Percentiles rank a stretch among this genome's conserved stretches.
Conservation (phyloP, 75 land plant species). For the Selaginella moellendorffii region DNA sequence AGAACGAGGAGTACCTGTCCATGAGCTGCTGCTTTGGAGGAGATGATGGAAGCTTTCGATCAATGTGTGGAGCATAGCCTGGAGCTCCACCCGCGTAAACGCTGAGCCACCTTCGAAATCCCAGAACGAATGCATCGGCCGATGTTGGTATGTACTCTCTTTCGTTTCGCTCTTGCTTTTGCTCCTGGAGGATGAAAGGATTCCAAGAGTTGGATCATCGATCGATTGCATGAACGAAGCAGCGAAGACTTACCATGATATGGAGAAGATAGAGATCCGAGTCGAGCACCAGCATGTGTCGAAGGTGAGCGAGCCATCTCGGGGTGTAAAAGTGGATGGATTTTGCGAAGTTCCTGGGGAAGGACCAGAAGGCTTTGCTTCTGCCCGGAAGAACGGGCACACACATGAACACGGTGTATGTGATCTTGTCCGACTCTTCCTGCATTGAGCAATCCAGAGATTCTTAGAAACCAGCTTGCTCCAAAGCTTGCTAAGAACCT, state of each 20-base stretch:
- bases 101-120: constrained; percentile 70
- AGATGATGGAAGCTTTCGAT: constrained; percentile 36
- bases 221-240: too few species aligned
- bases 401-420: constrained; percentile 38
- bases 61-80: constrained; percentile 5
- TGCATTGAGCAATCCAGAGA: too few species aligned
- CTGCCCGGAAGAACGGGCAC: constrained; percentile 66
- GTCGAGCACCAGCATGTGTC: constrained; percentile 63
- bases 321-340: constrained; percentile 67
- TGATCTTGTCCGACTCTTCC: constrained; percentile 10
- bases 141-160: constrained; percentile 57
- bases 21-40: constrained; percentile 67
- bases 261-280: constrained; percentile 75
- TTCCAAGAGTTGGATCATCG: too few species aligned
- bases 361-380: constrained; percentile 63
- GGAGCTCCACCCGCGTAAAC: constrained; percentile 43
- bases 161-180: constrained; percentile 38
- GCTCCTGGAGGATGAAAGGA: too few species aligned
- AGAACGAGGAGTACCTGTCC: constrained; percentile 95
- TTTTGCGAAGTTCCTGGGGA: constrained; percentile 49
- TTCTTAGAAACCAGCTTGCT: too few species aligned
- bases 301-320: constrained; percentile 56
- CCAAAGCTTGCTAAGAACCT: too few species aligned
- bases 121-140: constrained; percentile 64
- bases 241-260: constrained; percentile 41